phyloP scores from a whole-genome alignment of 2,329 filamentous ascomycete genomes.

The Aspergillus sp. region DNA sequence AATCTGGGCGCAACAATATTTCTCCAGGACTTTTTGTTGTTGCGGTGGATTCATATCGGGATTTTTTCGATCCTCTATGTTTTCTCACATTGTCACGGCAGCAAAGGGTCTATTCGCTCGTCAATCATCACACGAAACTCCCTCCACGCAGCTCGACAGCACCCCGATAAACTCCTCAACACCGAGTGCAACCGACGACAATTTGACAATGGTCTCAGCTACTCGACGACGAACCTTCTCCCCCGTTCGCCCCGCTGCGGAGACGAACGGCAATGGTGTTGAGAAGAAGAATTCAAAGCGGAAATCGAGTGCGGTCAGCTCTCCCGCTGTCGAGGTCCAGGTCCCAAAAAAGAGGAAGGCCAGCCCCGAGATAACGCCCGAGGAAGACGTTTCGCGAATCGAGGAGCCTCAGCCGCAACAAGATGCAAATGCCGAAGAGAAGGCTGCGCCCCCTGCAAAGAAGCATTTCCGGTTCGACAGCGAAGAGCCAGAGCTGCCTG shows the following conservation, averaged over 20 bases:
- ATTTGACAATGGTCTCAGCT: slow-evolving; percentile 35
- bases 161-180: slow-evolving; percentile 10
- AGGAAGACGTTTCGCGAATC: slow-evolving; percentile 11
- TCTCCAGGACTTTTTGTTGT: slow-evolving; percentile 7
- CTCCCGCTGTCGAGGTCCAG: not conserved
- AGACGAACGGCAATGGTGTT: slow-evolving; percentile 3
- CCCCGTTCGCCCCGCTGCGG: slow-evolving; percentile 12
- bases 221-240: slow-evolving; percentile 29
- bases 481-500: slow-evolving; percentile 35
- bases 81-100: slow-evolving; percentile 41
- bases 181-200: slow-evolving; percentile 10
- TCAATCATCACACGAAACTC: slow-evolving; percentile 25
- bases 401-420: slow-evolving; percentile 6
- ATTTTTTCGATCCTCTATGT: slow-evolving; percentile 32
- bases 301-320: not conserved
- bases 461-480: slow-evolving; percentile 42
- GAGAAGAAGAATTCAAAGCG: not conserved
- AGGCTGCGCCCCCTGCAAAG: slow-evolving; percentile 14
- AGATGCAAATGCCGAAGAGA: slow-evolving; percentile 12
- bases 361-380: slow-evolving; percentile 20
- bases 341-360: slow-evolving; percentile 35
- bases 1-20: slow-evolving; percentile 18
- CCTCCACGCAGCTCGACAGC: slow-evolving; percentile 6
- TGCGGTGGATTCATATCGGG: slow-evolving; percentile 1
- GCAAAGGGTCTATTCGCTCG: slow-evolving; percentile 42